A percentile compares a stretch with the other conserved stretches of the same genome.
phyloP scores from a whole-genome alignment of 345 rosid genomes.

The Lepidium aucheri region DNA sequence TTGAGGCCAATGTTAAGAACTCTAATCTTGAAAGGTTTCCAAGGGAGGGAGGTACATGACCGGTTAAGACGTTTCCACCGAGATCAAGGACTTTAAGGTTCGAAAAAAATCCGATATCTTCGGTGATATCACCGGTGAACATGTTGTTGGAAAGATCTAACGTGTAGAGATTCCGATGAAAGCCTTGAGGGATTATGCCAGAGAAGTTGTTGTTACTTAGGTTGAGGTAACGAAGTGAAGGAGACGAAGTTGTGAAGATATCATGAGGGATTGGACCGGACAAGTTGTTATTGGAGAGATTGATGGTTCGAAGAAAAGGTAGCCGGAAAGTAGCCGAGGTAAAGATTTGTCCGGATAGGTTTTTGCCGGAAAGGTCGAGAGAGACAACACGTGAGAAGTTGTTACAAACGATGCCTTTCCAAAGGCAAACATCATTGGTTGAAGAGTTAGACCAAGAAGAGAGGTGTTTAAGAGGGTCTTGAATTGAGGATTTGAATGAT shows the following conservation, averaged over 20 bases:
- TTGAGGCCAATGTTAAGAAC: conserved; percentile 70
- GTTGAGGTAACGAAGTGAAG: conserved; percentile 59
- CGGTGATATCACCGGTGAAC: conserved; percentile 50
- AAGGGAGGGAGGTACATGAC: conserved; percentile 46
- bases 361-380: conserved; percentile 48
- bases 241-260: conserved; percentile 32
- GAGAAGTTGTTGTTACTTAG: conserved; percentile 85
- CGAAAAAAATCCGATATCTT: conserved; percentile 45
- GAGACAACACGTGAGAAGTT: conserved; percentile 39
- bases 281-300: conserved; percentile 63
- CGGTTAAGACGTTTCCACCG: conserved; percentile 69
- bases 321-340: conserved; percentile 41
- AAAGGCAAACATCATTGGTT: conserved; percentile 40
- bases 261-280: conserved; percentile 44
- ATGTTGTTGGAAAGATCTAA: conserved; percentile 83
- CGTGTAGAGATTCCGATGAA: conserved; percentile 31
- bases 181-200: conserved; percentile 39
- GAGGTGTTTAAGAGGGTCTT: conserved; percentile 55
- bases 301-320: conserved; percentile 42
- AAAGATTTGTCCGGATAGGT: conserved; percentile 53
- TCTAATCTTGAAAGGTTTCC: conserved; percentile 44
- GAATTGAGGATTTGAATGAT: conserved; percentile 53
- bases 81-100: conserved; percentile 59
- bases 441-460: conserved; percentile 54
- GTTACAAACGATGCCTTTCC: conserved; percentile 68